Base-by-base conservation (phyloP, 2,329 filamentous ascomycete genomes). In the Penicillium concentricum region DNA sequence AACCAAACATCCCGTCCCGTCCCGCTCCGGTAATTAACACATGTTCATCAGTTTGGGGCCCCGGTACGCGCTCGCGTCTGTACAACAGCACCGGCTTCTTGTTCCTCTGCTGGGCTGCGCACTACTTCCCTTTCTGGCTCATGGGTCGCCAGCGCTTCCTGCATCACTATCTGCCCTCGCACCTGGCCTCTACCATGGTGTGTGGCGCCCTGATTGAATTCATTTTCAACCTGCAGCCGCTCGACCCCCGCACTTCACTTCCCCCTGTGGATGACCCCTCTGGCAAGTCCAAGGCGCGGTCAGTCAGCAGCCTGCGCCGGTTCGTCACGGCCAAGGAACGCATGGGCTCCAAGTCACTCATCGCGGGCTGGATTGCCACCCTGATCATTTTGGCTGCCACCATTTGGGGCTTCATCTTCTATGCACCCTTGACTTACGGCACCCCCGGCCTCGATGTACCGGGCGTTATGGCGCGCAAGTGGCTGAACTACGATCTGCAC, bases 31-130 rank as follows among this genome's bases (percentile, higher is more conserved):
- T 56, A 16, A 50, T 58, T 65, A 57, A 64, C 46, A 12, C 32
- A 24, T 53, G 24, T 57, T 43, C 49, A 38, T 16, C 58, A 80
- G 74, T 77, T 51, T 77, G 74, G 74, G 76, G 72, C 38, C 47
- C 71, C 89, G 92, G 92, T 64, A 92, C 94, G 30, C 92, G 94
- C 63, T 92, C 90, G 24, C 92, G 92, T 62, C 84, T 99, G 48
- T 99, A 99, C 79, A 97, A 97, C 82, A 97, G 92, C 53, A 97
- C 94, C 0, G 94, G 94, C 24, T 99, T 99, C 84, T 95, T 99
- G 81, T 97, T 97, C 86, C 85, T 99, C 56, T 91, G 92, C 54
- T 99, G 94, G 94, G 92, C 91, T 15, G 93, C 92, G 2, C 94
- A 99, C 75, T 99, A 97, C 81, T 86, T 96, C 75, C 93, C 93